phyloP scores from a whole-genome alignment of 805 yeast genomes.

The Wickerhamiella shivajii region DNA sequence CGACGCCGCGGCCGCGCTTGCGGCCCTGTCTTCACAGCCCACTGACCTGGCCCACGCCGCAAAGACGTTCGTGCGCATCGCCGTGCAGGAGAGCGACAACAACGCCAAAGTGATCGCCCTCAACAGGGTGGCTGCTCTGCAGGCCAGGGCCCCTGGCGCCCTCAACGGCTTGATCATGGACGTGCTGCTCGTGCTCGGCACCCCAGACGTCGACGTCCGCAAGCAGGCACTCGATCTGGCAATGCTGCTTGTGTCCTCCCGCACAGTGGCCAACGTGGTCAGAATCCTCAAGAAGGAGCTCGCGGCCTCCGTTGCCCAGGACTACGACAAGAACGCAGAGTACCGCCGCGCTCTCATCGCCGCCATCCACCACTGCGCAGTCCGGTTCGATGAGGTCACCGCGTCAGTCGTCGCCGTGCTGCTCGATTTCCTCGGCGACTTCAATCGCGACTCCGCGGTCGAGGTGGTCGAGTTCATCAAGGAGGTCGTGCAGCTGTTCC shows the following conservation, averaged over 20 bases:
- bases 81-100: constrained; percentile 86
- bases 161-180: constrained; percentile 76
- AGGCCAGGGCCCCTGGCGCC: constrained; percentile 61
- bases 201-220: constrained; percentile 86
- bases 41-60: constrained; percentile 66
- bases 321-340: constrained; percentile 63
- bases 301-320: constrained; percentile 47
- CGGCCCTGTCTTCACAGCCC: constrained; percentile 43
- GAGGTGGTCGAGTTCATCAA: constrained; percentile 87
- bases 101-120: constrained; percentile 86
- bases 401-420: constrained; percentile 78
- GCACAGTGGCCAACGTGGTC: constrained; percentile 89
- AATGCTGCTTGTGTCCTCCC: constrained; percentile 62
- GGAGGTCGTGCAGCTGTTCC: constrained; percentile 86
- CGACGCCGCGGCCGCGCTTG: constrained; percentile 79
- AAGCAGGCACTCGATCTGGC: constrained; percentile 74
- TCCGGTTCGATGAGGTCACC: constrained; percentile 80
- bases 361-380: constrained; percentile 80
- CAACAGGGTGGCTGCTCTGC: constrained; percentile 68
- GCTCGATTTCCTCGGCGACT: constrained; percentile 67
- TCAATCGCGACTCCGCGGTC: constrained; percentile 70
- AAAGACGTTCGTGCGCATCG: constrained; percentile 69
- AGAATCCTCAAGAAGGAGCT: constrained; percentile 85
- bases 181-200: constrained; percentile 66
- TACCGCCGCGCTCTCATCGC: constrained; percentile 80